Evolutionary conservation across 2,329 filamentous ascomycete genomes (phyloP), one percentile per base, ranked within the genome.

Genomic region (Aureobasidium vineae): DNA sequence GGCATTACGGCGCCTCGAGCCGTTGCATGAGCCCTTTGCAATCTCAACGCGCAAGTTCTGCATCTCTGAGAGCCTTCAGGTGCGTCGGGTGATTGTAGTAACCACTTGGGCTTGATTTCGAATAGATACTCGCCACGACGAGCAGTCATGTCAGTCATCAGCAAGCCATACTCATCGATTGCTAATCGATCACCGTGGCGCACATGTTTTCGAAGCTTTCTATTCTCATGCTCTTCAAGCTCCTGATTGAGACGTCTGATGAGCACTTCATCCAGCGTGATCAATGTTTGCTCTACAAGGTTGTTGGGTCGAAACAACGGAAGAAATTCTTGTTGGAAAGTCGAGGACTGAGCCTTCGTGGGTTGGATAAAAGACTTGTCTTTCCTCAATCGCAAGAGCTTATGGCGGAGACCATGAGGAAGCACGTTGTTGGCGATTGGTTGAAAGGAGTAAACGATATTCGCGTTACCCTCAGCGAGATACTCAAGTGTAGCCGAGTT

Each of bases 101-200:
- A 74, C 81, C 81, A 83, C 66, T 83, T 83, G 0, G 80, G 80
- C 67, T 83, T 83, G 65, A 82, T 72, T 68, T 83, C 79, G 11
- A 77, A 56, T 13, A 74, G 65, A 1, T 70, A 65, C n/a, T 76
- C 72, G 40, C 69, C 70, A 10, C 56, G 50, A 19, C 52, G 41
- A 6, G 73, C 69, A 7, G 72, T 74, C 75, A 77, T 77, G 68
- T 77, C 74, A 15, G 74, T 76, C 21, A 78, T 68, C 10, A 78
- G 70, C 16, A 76, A 65, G 38, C 72, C 76, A 53, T 71, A 68
- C 10, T 66, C 67, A 21, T 75, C 72, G 4, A 50, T 54, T 6
- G 72, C 72, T n/a, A 76, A 66, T 57, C 69, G 61, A 60, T 76
- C 72, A n/a, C 65, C 67, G 26, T 60, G 49, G 8, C 74, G 72